These are phyloP conservation scores for Hortiboletus campestris DNA, from an alignment of 768 basidiomycete genomes.

Conservation along the genomic window DNA sequence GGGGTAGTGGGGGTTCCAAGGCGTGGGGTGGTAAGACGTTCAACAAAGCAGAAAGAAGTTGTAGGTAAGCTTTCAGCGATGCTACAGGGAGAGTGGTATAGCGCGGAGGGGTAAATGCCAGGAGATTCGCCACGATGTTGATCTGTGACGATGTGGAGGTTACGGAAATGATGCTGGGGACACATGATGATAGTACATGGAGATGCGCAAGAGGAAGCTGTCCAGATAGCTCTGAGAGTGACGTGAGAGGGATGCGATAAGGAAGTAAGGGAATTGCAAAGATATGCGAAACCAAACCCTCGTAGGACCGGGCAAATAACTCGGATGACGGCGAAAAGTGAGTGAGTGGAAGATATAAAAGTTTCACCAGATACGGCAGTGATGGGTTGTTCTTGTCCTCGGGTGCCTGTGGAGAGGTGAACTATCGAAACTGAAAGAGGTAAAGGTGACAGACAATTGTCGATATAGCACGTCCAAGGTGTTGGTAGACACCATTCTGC, in stretches of 20 bases:
- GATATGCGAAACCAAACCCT: slow-evolving; percentile 49
- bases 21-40: slow-evolving; percentile 50
- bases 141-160: slow-evolving; percentile 36
- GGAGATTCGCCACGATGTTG: slow-evolving; percentile 72
- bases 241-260: slow-evolving; percentile 61
- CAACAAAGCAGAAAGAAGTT: slow-evolving; percentile 50
- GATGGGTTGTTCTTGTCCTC: slow-evolving; percentile 48
- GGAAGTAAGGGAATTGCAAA: slow-evolving; percentile 77
- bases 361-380: slow-evolving; percentile 29
- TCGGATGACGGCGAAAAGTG: slow-evolving; percentile 33
- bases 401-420: slow-evolving; percentile 42
- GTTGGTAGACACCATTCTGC: slow-evolving; percentile 42
- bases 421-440: background rate
- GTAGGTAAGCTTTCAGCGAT: slow-evolving; percentile 53
- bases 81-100: slow-evolving; percentile 48
- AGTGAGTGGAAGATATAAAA: slow-evolving; percentile 24
- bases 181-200: slow-evolving; percentile 30
- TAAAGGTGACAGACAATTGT: slow-evolving; percentile 46
- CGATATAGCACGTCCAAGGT: slow-evolving; percentile 17
- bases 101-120: slow-evolving; percentile 61
- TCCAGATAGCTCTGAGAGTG: slow-evolving; percentile 63
- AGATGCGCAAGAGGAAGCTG: slow-evolving; percentile 55
- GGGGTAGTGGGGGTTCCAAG: slow-evolving; percentile 44
- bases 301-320: slow-evolving; percentile 32
- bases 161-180: slow-evolving; percentile 30